Base-by-base conservation (phyloP, 1,284 basidiomycete species). In the Ustilago nuda region DNA sequence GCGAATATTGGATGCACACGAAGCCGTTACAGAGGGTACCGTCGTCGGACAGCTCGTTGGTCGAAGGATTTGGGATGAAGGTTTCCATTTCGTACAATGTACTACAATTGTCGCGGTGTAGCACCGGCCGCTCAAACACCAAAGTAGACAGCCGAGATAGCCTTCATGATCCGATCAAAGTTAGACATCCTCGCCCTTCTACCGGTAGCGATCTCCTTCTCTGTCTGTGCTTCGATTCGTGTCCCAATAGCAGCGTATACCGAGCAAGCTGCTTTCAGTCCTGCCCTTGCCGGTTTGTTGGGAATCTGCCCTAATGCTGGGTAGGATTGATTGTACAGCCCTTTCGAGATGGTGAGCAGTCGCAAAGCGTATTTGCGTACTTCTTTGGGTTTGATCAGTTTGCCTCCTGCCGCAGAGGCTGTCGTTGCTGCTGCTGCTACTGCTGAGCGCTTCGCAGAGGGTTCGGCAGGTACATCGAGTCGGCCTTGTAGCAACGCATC, bases 211-310 rank as follows among this genome's bases (percentile, higher is more conserved):
- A 77, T 61, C 27, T 72, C 72, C 0, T 59, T 39, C 2, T 53
- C 41, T 6, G 54, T 53, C 59, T 82, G 79, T 1, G 59, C 51
- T 41, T 74, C 51, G 51, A 78, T 76, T 19, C 50, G 57, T 5
- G 62, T 67, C 2, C 75, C 78, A 17, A 82, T 82, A 8, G 73
- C 71, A 2, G 72, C 68, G 46, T 82, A 82, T 7, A 81, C 81
- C 8, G 77, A 66, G 56, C 81, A 82, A 12, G 81, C 81, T 1
- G 78, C 81, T 36, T 79, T 61, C 11, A 82, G 53, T 4, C 81
- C 80, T 12, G 78, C 73, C 1, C 76, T 62, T 2, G 81, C 79
- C 2, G 81, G 72, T 5, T 56, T 67, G 19, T 71, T 71, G 9
- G 81, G 81, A 12, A 82, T 64, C 43, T 68, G 61, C 13, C 52